A percentile compares a stretch with the other conserved stretches of the same genome.
Conservation (phyloP, 164 flowering plant genomes). For the Pachysandra terminalis region DNA sequence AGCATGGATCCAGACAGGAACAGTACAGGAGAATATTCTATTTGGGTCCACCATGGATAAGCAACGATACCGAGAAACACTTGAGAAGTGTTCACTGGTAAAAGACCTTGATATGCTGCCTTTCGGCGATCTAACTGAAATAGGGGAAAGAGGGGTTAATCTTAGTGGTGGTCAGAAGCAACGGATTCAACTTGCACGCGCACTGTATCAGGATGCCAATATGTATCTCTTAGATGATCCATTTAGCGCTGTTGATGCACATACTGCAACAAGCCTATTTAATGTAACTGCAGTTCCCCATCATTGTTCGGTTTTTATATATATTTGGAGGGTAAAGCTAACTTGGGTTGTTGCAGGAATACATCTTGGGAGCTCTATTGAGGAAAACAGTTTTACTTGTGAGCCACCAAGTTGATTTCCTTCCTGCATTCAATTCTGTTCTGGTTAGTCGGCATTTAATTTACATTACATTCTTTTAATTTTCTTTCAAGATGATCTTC, state of each 20-base stretch:
- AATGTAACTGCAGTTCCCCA: constrained; percentile 35
- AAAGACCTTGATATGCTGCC: constrained; percentile 82
- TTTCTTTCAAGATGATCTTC: not conserved
- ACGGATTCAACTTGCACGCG: constrained; percentile 88
- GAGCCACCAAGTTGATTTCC: constrained; percentile 95
- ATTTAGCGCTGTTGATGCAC: constrained; percentile 94
- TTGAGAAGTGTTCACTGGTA: constrained; percentile 57
- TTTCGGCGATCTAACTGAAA: constrained; percentile 70
- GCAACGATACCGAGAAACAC: constrained; percentile 44
- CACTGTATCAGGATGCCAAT: constrained; percentile 80
- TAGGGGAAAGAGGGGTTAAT: constrained; percentile 89
- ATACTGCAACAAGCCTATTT: constrained; percentile 70
- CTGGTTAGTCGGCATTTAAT: constrained; percentile 48
- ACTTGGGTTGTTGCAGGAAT: constrained; percentile 48
- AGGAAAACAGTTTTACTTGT: constrained; percentile 76
- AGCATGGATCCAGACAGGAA: constrained; percentile 89
- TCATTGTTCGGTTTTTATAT: not conserved
- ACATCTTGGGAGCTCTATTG: constrained; percentile 62
- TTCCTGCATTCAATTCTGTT: constrained; percentile 69
- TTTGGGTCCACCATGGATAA: constrained; percentile 64
- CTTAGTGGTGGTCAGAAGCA: constrained; percentile 97
- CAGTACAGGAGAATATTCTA: constrained; percentile 70
- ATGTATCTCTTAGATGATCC: constrained; percentile 86
- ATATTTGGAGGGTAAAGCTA: constrained; percentile 4
- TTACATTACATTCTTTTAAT: not conserved